Conservation (phyloP, 225 moss, liverwort and hornwort species). For the Physcomitrellopsis africana region DNA sequence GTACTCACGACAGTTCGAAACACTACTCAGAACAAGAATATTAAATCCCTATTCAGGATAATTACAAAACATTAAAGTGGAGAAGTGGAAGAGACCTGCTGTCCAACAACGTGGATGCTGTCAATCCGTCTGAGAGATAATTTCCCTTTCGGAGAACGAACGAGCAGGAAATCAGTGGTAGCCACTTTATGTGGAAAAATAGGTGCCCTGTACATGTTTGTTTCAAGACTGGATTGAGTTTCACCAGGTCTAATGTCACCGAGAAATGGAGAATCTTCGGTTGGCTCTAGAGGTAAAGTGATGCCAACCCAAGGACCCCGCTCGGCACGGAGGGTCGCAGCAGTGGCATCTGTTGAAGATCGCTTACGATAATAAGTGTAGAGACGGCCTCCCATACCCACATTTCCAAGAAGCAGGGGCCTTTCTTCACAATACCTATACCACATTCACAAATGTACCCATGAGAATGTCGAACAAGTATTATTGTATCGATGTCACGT, state of each 20-base stretch:
- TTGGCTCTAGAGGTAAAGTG: conserved; percentile 86
- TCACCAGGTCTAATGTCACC: conserved; percentile 92
- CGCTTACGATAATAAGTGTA: conserved; percentile 90
- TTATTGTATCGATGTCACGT: too few relatives aligned
- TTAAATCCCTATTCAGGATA: background rate
- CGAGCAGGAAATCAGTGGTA: conserved; percentile 90
- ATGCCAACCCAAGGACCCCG: conserved; percentile 95
- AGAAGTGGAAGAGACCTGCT: conserved; percentile 63
- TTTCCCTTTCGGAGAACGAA: conserved; percentile 95
- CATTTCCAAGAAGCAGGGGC: conserved; percentile 92
- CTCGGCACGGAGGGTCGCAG: conserved; percentile 88
- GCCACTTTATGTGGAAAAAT: conserved; percentile 92
- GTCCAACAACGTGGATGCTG: conserved; percentile 95
- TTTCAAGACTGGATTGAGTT: conserved; percentile 94
- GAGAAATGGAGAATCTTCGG: conserved; percentile 98
- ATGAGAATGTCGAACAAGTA: conserved; percentile 2
- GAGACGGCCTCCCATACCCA: conserved; percentile 97
- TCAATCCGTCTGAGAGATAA: conserved; percentile 89
- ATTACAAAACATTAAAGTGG: background rate
- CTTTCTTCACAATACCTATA: conserved; percentile 96
- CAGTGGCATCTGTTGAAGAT: conserved; percentile 89
- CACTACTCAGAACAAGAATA: conserved; percentile 10
- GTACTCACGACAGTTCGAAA: background rate
- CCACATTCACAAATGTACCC: conserved; percentile 13
- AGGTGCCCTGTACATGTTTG: conserved; percentile 92